Conservation (phyloP, 768 basidiomycete species). For the Termitomyces sp. region DNA sequence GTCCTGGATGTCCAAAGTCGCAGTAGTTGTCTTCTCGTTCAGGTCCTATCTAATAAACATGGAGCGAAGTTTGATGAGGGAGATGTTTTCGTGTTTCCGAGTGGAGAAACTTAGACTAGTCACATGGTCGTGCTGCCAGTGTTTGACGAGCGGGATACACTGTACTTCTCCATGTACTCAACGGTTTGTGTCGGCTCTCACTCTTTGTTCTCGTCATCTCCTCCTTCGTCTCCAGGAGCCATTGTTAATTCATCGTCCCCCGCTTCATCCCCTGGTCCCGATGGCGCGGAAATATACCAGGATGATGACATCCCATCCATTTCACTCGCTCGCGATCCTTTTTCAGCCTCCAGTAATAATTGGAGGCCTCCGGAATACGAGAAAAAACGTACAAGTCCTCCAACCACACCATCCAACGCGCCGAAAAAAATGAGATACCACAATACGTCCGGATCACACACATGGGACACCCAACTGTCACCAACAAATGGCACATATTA, state of each 20-base stretch:
- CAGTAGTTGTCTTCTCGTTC: no score
- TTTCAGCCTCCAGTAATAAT: slow-evolving; percentile 35
- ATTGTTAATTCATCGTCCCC: slow-evolving; percentile 23
- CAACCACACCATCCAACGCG: slow-evolving; percentile 11
- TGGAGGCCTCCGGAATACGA: slow-evolving; percentile 40
- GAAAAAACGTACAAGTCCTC: slow-evolving; percentile 20
- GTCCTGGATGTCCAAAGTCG: no score
- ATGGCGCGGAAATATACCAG: slow-evolving; percentile 7
- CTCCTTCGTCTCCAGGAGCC: slow-evolving; percentile 41
- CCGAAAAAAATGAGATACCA: slow-evolving; percentile 13
- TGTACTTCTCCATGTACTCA: slow-evolving; percentile 12
- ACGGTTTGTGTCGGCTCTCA: neutral
- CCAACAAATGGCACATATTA: neutral
- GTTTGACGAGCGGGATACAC: neutral
- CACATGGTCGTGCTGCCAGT: slow-evolving; percentile 15
- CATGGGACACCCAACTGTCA: neutral
- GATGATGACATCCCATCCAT: slow-evolving; percentile 11
- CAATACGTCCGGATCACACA: neutral
- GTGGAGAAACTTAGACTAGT: neutral
- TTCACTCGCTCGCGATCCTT: slow-evolving; percentile 44
- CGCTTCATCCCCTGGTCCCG: slow-evolving; percentile 23
- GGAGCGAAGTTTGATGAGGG: no score
- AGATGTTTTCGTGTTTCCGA: no score
- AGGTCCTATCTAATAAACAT: no score
- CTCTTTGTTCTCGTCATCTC: slow-evolving; percentile 39